A percentile compares a stretch with the other conserved stretches of the same genome.
These are phyloP conservation scores for Dryas octopetala DNA, from an alignment of 306 rosid genomes.

Conservation along the genomic window DNA sequence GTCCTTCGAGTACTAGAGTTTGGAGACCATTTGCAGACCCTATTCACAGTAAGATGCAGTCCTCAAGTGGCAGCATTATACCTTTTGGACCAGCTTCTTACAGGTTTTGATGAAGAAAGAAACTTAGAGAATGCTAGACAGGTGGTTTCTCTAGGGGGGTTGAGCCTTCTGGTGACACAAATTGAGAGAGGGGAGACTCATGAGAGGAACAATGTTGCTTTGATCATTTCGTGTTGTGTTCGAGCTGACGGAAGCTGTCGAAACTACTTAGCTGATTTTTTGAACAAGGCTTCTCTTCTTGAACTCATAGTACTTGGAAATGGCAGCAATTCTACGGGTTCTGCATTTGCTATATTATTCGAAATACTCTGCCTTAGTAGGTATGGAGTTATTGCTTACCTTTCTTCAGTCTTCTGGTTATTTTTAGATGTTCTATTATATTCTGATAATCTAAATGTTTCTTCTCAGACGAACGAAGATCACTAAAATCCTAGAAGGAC, in stretches of 20 bases:
- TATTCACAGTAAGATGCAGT: constrained; percentile 69
- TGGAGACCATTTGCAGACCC: constrained; percentile 70
- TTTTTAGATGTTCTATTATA: not conserved
- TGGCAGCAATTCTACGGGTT: constrained; percentile 36
- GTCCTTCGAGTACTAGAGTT: constrained; percentile 78
- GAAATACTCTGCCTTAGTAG: constrained; percentile 69
- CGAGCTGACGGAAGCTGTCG: constrained; percentile 80
- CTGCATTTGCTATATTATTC: constrained; percentile 48
- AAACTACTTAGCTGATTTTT: constrained; percentile 54
- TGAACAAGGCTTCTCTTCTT: constrained; percentile 52
- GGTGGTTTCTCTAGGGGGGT: constrained; percentile 71
- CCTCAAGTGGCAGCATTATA: constrained; percentile 76
- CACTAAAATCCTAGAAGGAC: constrained; percentile 45
- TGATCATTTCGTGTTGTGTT: constrained; percentile 54
- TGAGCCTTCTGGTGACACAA: constrained; percentile 52
- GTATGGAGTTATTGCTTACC: constrained; percentile 27
- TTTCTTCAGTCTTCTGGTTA: constrained; percentile 6
- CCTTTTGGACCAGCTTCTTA: constrained; percentile 71
- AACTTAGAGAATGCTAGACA: constrained; percentile 82
- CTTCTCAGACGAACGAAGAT: constrained; percentile 59
- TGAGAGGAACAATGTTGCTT: constrained; percentile 51
- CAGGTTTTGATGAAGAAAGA: constrained; percentile 80
- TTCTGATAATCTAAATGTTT: constrained; percentile 23
- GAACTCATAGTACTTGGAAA: constrained; percentile 63
- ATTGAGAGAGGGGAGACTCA: constrained; percentile 57